Base-by-base conservation (phyloP, 495 filamentous ascomycete genomes). In the Cercophora sp. region DNA sequence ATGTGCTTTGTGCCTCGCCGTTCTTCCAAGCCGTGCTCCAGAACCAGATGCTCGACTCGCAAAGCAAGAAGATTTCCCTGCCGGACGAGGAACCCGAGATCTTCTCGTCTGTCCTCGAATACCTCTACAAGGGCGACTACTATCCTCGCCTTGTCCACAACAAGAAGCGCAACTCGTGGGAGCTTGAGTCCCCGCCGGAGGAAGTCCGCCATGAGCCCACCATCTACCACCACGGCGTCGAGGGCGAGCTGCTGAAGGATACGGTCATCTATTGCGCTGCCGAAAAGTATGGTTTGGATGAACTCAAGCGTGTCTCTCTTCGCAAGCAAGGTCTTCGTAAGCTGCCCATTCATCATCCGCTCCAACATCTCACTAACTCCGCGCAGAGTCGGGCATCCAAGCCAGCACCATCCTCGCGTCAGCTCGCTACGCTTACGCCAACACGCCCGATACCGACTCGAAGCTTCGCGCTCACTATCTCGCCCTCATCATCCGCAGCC, bases 41-140 rank as follows among this genome's bases (percentile, higher is more conserved):
- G 50, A 76, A 78, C 48, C 78, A 85, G 59, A 85, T 85, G 70
- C 74, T 84, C 65, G 80, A 84, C 53, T 62, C 80, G 4, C 66
- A 77, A 57, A 75, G 76, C 60, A 89, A 88, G 69, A 81, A 83
- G 54, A 83, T 95, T 59, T 73, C 84, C 46, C 83, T 96, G 22
- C 87, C 91, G 4, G 81, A 90, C 49, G 91, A 96, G 68, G 81
- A 89, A 60, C 87, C 91, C 13, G 89, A 94, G 64, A 83, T 93
- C 61, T 88, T 96, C 76, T 93, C 90, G 23, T 89, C 86, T 16
- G 76, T 96, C 15, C 82, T 96, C 43, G 91, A 96, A 65, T 96
- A 86, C 61, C 83, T 96, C 52, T 96, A 96, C 79, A 91, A 77
- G 70, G 90, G 87, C 57, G 91, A 96, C 66, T 96, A 96, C 70